Evolutionary conservation across 2,329 filamentous ascomycete species (phyloP), one percentile per base, ranked within the genome.

Genomic region (Fusarium citri): DNA sequence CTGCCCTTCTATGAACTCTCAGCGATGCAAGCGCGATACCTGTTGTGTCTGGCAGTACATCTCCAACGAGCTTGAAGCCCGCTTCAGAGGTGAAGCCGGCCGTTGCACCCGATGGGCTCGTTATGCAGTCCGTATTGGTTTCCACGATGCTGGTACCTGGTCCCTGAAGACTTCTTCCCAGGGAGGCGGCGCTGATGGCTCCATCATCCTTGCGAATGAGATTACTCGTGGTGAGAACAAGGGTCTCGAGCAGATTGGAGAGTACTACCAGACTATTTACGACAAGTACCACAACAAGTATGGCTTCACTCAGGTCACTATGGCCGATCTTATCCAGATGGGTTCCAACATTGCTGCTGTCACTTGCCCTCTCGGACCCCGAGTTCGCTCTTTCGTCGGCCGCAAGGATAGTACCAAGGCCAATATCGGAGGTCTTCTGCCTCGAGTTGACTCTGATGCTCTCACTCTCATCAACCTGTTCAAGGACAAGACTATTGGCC

Each of bases 281-380:
- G 51, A 75, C 37, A 82, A 83, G 68, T 85, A 82, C 70, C 74
- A 72, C 57, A 66, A 65, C 26, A 30, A 64, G n/a, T 64, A 68
- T 15, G 79, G 80, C 46, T 76, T 75, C 61, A 77, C 72, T 23
- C 71, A 74, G n/a, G 80, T 88, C 34, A 80, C 82, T 6, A 84
- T 84, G 69, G 86, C 86, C 31, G 87, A 89, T 71, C 78, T 89
- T 10, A 82, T 87, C 37, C 86, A 88, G 72, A 84, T 87, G 72
- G 84, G 83, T 3, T 79, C 79, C 77, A 85, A 78, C 59, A 80
- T 86, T 42, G 86, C 83, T 22, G 84, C 85, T 10, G 81, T 85
- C 6, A 80, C 82, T 14, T 83, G 81, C 59, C 80, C 81, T 10
- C 77, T 81, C 8, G 81, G 81, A 4, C 86, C 87, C 3, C 81